Conservation (phyloP, 2,329 filamentous ascomycete species). For the Chrysoporthe puriensis region DNA sequence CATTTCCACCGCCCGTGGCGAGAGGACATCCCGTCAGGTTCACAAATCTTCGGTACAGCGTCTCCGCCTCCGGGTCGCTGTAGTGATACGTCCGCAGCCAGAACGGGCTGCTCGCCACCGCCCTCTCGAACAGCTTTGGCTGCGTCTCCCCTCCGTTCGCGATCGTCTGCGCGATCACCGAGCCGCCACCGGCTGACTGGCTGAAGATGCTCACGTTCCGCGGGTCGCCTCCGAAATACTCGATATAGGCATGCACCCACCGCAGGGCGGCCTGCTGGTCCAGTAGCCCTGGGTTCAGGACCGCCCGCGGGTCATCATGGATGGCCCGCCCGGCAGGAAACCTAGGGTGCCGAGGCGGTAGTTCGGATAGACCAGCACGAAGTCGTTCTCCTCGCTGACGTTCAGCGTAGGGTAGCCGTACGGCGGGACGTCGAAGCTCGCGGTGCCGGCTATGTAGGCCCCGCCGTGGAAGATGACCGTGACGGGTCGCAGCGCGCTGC, state of each 20-base stretch:
- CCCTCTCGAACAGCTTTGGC: slow-evolving; percentile 1
- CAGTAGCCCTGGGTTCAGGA: slow-evolving; percentile 66
- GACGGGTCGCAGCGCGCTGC: slow-evolving; percentile 45
- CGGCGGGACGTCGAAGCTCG: slow-evolving; percentile 61
- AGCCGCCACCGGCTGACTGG: slow-evolving; percentile 55
- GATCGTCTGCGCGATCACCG: slow-evolving; percentile 11
- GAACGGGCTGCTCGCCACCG: slow-evolving; percentile 10
- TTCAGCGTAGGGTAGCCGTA: slow-evolving; percentile 55
- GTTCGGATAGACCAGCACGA: slow-evolving; percentile 38
- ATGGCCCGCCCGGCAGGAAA: slow-evolving; percentile 59
- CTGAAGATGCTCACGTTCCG: slow-evolving; percentile 64
- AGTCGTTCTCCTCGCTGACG: slow-evolving; percentile 48
- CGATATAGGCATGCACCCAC: slow-evolving; percentile 65
- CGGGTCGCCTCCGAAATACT: slow-evolving; percentile 61
- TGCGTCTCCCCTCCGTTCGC: neutral
- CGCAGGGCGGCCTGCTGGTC: slow-evolving; percentile 62
- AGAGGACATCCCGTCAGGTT: neutral
- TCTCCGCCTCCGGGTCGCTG: slow-evolving; percentile 8
- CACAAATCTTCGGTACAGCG: neutral
- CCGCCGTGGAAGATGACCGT: slow-evolving; percentile 67
- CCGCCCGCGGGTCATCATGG: slow-evolving; percentile 54
- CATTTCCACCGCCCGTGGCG: neutral
- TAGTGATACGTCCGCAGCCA: slow-evolving; percentile 7
- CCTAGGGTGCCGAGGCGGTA: slow-evolving; percentile 70
- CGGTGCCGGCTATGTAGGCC: slow-evolving; percentile 59